Evolutionary conservation across 352 stramenopile genomes (phyloP).

Genomic region (Pythium myriotylum): DNA sequence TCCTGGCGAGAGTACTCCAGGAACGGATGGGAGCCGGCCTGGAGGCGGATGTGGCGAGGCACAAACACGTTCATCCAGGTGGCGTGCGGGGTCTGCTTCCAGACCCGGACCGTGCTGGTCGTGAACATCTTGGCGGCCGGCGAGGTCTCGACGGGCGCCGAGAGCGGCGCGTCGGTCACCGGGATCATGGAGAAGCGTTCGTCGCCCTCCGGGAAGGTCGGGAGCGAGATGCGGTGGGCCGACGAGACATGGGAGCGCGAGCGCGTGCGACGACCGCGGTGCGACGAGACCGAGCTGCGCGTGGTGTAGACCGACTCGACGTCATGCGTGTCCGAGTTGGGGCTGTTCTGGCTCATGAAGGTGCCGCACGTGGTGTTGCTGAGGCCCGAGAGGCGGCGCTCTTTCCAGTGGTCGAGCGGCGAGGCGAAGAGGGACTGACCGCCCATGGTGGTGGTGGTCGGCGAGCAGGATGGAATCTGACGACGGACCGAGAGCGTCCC

Average conservation of each 20-base stretch:
- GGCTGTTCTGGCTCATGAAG: slow-evolving; percentile 25
- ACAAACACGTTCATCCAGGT: slow-evolving; percentile 84
- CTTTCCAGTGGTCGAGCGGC: slow-evolving; percentile 31
- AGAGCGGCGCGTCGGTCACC: slow-evolving; percentile 29
- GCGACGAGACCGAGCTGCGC: slow-evolving; percentile 22
- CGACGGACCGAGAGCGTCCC: no score
- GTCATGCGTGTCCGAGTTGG: slow-evolving; percentile 17
- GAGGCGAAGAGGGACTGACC: slow-evolving; percentile 18
- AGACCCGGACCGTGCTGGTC: slow-evolving; percentile 45
- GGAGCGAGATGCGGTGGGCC: slow-evolving; percentile 8
- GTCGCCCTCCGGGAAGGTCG: slow-evolving; percentile 19
- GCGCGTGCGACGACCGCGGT: slow-evolving; percentile 13
- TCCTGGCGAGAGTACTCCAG: slow-evolving; percentile 69
- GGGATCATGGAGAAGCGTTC: slow-evolving; percentile 20
- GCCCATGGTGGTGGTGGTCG: slow-evolving; percentile 10
- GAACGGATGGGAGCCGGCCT: slow-evolving; percentile 61
- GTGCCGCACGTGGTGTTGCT: slow-evolving; percentile 52
- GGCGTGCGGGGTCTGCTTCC: slow-evolving; percentile 67
- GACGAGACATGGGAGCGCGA: slow-evolving; percentile 15
- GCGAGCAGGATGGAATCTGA: no score
- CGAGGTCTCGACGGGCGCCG: slow-evolving; percentile 19
- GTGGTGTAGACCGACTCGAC: slow-evolving; percentile 27
- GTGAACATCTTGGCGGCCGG: slow-evolving; percentile 47
- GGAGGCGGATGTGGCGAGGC: slow-evolving; percentile 57
- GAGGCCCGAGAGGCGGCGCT: slow-evolving; percentile 52